Evolutionary conservation across 1,139 yeast genomes (phyloP).

Genomic region (Magnusiomyces fungicola): DNA sequence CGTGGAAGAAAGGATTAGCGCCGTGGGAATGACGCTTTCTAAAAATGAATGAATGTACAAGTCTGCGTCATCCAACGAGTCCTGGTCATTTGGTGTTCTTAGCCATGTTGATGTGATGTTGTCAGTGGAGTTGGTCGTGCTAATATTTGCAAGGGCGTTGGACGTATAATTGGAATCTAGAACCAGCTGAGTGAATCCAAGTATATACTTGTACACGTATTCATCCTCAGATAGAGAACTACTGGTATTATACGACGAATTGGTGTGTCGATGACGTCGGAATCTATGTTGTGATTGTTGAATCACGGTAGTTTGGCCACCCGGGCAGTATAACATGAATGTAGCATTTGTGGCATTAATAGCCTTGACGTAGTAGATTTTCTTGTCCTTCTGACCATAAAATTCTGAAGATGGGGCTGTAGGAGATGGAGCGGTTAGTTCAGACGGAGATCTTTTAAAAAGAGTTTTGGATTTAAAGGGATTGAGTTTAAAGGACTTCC

Average conservation of each 20-base stretch:
- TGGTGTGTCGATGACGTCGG: no score
- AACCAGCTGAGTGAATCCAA: neutral
- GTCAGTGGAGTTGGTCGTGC: neutral
- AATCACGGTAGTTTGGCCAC: conserved; percentile 9
- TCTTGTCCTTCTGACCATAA: no score
- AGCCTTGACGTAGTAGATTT: neutral
- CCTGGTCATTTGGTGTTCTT: no score
- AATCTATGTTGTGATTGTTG: neutral
- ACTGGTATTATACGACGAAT: no score
- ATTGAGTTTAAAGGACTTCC: no score
- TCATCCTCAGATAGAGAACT: no score
- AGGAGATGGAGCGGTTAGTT: no score
- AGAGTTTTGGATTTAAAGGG: no score
- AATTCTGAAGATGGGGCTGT: no score
- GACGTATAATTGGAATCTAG: neutral
- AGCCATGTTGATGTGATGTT: neutral
- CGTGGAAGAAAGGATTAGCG: conserved; percentile 10
- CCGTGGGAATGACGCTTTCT: conserved; percentile 15
- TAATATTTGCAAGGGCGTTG: conserved; percentile 4
- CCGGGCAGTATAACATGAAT: conserved; percentile 12
- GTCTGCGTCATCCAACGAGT: neutral
- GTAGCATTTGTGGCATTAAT: conserved; percentile 2
- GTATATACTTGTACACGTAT: neutral
- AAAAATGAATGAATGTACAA: conserved; percentile 5
- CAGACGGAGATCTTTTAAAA: no score